Base-by-base conservation (phyloP, 1,139 yeast genomes). In the Pichia sp. region DNA sequence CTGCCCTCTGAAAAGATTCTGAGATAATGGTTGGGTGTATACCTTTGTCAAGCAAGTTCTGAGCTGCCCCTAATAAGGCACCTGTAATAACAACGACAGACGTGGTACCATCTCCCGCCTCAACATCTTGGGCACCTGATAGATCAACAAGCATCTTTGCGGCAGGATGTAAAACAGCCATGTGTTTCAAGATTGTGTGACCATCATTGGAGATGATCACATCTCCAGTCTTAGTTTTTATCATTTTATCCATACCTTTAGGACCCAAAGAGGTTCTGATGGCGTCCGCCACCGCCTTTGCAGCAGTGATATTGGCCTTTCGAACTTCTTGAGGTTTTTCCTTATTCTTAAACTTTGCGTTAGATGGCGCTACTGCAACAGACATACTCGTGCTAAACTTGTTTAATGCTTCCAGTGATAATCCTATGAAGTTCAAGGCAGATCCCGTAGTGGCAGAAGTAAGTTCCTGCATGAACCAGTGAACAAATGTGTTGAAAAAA, bases 191-290 rank as follows among this genome's bases (percentile, higher is more conserved):
- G 65, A 95, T 95, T 17, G 98, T 91, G 69, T 95, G 98, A 46
- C 99, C 99, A 73, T 93, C 99, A 71, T 93, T 95, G 60, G 98
- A 91, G 63, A 95, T 92, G 67, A 93, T 87, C 64, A 93, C 88
- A 67, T 93, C 93, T 43, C 98, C 98, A 52, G 81, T 81, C 55
- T 92, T 87, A 36, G 98, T 91, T 73, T 89, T 91, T 74, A 89
- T 89, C 99, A 93, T 93, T 76, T 95, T 95, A 72, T 93, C 99
- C 99, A 93, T 93, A 58, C 99, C 99, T 71, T 91, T 92, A 53
- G 99, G 99, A 40, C 99, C 99, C 57, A 93, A 76, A 10, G 98
- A 91, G 3, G 99, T 93, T 72, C 99, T 81, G 68, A 93, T 91
- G 52, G 99, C 99, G 72, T 95, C 99, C 2, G 97, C 93, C 44